A percentile compares a stretch with the other conserved stretches of the same genome.
phyloP scores from a whole-genome alignment of 768 basidiomycete species.

The Hemileccinum impolitum region DNA sequence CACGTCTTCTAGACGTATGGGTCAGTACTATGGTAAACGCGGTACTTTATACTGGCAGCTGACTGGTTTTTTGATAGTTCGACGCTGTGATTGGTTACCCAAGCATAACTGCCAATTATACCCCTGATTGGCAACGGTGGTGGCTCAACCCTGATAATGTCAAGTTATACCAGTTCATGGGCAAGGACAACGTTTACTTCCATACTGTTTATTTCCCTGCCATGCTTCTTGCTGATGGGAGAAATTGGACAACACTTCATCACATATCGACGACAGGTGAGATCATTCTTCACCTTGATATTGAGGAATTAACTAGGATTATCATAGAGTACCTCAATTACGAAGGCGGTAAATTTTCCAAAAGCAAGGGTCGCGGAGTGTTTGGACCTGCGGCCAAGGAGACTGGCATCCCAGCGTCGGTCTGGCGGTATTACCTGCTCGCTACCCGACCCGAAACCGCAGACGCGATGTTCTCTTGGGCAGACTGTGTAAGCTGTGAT shows the following conservation, averaged over 20 bases:
- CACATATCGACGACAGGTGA: constrained; percentile 93
- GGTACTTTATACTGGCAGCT: neutral
- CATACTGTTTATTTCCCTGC: constrained; percentile 95
- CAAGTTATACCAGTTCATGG: constrained; percentile 97
- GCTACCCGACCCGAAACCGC: constrained; percentile 90
- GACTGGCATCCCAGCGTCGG: constrained; percentile 88
- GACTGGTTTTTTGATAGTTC: constrained; percentile 52
- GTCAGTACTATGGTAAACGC: constrained; percentile 42
- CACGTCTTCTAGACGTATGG: constrained; percentile 73
- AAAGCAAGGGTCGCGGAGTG: constrained; percentile 93
- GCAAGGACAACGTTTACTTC: constrained; percentile 99
- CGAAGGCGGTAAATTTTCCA: constrained; percentile 98
- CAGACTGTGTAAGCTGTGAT: constrained; percentile 68
- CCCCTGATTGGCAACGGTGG: constrained; percentile 93
- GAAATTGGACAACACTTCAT: constrained; percentile 90
- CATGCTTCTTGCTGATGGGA: constrained; percentile 82
- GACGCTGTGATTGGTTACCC: constrained; percentile 97
- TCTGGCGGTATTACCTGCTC: constrained; percentile 96
- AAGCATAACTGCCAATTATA: constrained; percentile 95
- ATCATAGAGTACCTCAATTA: constrained; percentile 90
- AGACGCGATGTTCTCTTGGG: constrained; percentile 97
- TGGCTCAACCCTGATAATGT: constrained; percentile 93
- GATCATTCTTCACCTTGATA: constrained; percentile 12
- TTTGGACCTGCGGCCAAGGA: constrained; percentile 94
- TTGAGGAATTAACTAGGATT: neutral